These are phyloP conservation scores for Cetraspora pellucida DNA, from an alignment of 192 early-diverging fungal genomes.

Conservation along the genomic window DNA sequence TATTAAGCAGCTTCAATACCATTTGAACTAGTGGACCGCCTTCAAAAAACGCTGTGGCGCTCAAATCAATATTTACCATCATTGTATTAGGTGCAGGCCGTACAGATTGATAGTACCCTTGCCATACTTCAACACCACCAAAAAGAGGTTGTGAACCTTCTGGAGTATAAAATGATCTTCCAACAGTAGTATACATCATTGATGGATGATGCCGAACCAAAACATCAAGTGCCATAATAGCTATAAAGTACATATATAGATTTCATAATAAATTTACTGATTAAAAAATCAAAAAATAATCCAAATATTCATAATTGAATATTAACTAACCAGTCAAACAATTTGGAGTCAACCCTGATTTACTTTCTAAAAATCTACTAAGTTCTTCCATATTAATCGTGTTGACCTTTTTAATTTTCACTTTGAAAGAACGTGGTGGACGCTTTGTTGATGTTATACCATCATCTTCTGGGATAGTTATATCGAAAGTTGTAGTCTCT, in stretches of 20 bases:
- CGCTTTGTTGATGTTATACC: constrained; percentile 35
- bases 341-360: constrained; percentile 26
- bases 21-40: constrained; percentile 72
- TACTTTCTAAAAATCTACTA: constrained; percentile 51
- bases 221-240: constrained; percentile 76
- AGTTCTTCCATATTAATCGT: constrained; percentile 70
- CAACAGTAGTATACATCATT: constrained; percentile 75
- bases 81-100: constrained; percentile 58
- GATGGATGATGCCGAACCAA: constrained; percentile 83
- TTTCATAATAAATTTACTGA: too few species aligned
- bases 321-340: constrained; percentile 28
- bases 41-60: constrained; percentile 69
- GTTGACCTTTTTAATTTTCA: constrained; percentile 67
- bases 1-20: constrained; percentile 64
- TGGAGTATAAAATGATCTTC: constrained; percentile 91
- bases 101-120: constrained; percentile 89
- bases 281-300: too few species aligned
- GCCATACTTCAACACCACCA: constrained; percentile 89
- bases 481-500: constrained; percentile 59
- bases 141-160: constrained; percentile 49
- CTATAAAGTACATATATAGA: not conserved
- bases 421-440: constrained; percentile 58
- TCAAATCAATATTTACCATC: constrained; percentile 74
- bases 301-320: too few species aligned
- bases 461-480: constrained; percentile 52